phyloP scores from a whole-genome alignment of 2,329 filamentous ascomycete genomes.

The Fusarium redolens region DNA sequence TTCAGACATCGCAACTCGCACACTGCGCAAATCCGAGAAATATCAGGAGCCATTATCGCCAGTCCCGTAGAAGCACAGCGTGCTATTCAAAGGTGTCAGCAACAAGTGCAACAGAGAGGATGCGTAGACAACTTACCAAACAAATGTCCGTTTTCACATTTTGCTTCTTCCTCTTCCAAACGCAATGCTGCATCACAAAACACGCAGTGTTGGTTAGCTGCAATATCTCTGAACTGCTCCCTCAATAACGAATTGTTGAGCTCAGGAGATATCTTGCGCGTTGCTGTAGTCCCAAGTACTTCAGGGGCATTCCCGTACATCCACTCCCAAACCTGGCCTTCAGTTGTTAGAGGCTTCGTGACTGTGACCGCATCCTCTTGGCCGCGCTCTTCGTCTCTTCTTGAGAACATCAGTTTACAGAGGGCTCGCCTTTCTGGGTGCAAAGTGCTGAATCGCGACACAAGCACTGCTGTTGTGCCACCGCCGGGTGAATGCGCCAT shows the following conservation, averaged over 20 bases:
- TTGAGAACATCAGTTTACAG: conserved; percentile 54
- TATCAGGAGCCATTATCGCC: conserved; percentile 64
- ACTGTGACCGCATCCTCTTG: not conserved
- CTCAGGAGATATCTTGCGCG: conserved; percentile 28
- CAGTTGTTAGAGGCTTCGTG: conserved; percentile 54
- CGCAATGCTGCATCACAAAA: conserved; percentile 57
- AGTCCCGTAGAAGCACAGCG: conserved; percentile 65
- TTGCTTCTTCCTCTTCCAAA: conserved; percentile 49
- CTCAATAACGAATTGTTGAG: conserved; percentile 45
- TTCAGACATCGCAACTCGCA: conserved; percentile 65
- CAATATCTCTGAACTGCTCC: conserved; percentile 53
- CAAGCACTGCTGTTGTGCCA: conserved; percentile 62
- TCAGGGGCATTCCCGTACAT: conserved; percentile 66
- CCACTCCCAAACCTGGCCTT: conserved; percentile 67
- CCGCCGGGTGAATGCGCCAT: conserved; percentile 63
- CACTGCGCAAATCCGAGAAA: conserved; percentile 65
- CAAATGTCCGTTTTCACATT: conserved; percentile 54
- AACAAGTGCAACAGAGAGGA: not conserved
- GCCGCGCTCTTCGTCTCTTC: conserved; percentile 35
- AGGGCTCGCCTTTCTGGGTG: conserved; percentile 57
- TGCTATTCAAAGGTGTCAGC: conserved; percentile 48
- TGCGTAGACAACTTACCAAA: conserved; percentile 51
- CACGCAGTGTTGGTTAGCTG: conserved; percentile 56
- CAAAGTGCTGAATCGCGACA: conserved; percentile 61
- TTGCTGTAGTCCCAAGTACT: conserved; percentile 55